These are phyloP conservation scores for Candida xiaguanensis DNA, from an alignment of 805 yeast genomes.

Conservation along the genomic window DNA sequence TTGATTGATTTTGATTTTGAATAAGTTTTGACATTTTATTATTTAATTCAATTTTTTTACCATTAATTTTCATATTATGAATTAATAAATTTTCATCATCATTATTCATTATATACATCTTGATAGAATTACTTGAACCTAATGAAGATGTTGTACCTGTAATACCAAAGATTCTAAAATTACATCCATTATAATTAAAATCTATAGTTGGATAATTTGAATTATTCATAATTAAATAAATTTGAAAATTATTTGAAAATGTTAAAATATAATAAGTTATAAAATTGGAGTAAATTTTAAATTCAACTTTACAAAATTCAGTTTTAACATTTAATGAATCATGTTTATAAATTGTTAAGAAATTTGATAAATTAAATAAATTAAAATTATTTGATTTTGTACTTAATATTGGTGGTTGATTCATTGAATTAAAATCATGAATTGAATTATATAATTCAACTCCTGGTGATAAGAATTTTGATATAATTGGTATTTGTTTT, in stretches of 20 bases:
- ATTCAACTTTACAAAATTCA: constrained; percentile 28
- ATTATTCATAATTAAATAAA: constrained; percentile 22
- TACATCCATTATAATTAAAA: constrained; percentile 20
- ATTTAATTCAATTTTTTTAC: constrained; percentile 8
- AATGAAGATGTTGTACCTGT: constrained; percentile 33
- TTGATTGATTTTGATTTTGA: constrained; percentile 17
- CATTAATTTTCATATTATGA: constrained; percentile 1
- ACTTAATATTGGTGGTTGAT: constrained; percentile 2
- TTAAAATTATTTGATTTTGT: constrained; percentile 9
- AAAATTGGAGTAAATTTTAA: constrained; percentile 24
- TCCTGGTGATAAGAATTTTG: constrained; percentile 17
- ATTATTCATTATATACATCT: constrained; percentile 18
- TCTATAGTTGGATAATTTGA: constrained; percentile 30
- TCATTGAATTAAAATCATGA: not conserved
- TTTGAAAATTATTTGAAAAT: constrained; percentile 13
- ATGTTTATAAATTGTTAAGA: constrained; percentile 18
- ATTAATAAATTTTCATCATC: constrained; percentile 15
- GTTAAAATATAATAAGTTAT: constrained; percentile 27
- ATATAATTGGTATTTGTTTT: constrained; percentile 18
- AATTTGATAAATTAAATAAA: constrained; percentile 23
- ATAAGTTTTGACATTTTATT: constrained; percentile 19
- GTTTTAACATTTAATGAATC: constrained; percentile 13
- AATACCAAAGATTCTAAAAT: constrained; percentile 27
- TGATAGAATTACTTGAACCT: constrained; percentile 23
- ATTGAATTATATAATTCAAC: constrained; percentile 6